A percentile compares a stretch with the other conserved stretches of the same genome.
phyloP scores from a whole-genome alignment of 2,329 filamentous ascomycete species.

The Herpotrichia juniperi region DNA sequence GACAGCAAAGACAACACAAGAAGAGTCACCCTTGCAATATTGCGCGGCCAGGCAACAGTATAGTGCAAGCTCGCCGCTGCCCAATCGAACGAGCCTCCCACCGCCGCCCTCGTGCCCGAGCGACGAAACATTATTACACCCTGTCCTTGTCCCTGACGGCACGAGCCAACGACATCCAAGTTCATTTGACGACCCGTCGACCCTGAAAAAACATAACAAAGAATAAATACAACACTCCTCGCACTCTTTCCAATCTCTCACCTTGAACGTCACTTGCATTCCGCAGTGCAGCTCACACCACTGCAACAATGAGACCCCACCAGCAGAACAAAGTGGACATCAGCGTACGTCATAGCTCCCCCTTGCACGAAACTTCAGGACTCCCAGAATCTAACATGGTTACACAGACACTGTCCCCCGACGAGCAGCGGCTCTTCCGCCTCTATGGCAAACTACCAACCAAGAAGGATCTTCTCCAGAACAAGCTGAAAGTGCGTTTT shows the following conservation, averaged over 20 bases:
- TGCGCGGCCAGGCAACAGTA: conserved; percentile 38
- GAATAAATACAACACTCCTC: conserved; percentile 29
- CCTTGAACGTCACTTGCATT: conserved; percentile 17
- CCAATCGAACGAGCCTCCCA: conserved; percentile 36
- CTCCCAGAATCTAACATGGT: conserved; percentile 23
- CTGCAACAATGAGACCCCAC: conserved; percentile 80
- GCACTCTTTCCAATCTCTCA: neutral
- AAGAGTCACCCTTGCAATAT: conserved; percentile 13
- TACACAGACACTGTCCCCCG: conserved; percentile 80
- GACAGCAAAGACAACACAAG: neutral
- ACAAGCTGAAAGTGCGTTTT: conserved; percentile 79
- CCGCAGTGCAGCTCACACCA: conserved; percentile 12
- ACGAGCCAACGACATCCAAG: conserved; percentile 26
- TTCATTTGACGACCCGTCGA: conserved; percentile 28
- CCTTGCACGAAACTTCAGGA: conserved; percentile 9
- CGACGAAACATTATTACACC: conserved; percentile 31
- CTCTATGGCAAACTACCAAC: conserved; percentile 98
- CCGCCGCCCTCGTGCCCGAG: conserved; percentile 26
- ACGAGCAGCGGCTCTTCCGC: conserved; percentile 95
- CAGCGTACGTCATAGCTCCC: conserved; percentile 68
- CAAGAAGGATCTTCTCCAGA: conserved; percentile 94
- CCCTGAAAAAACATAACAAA: conserved; percentile 32
- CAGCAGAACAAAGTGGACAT: conserved; percentile 99
- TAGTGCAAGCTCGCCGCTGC: conserved; percentile 24
- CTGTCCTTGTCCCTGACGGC: conserved; percentile 38